These are phyloP conservation scores for Fusarium pilosicola DNA, from an alignment of 2,329 filamentous ascomycete genomes.

Conservation along the genomic window DNA sequence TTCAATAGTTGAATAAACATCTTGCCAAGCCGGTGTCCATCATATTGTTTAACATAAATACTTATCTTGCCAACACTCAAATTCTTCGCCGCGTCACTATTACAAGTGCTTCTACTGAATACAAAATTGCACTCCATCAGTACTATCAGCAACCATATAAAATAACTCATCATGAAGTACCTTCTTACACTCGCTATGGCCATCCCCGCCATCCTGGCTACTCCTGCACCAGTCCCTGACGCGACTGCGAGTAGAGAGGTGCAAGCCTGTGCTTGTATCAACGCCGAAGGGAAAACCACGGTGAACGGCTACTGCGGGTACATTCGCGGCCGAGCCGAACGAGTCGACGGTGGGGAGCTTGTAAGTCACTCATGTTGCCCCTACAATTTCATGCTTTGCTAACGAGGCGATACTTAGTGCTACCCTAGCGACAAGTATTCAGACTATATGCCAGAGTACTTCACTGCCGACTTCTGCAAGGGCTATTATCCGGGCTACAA, in stretches of 20 bases:
- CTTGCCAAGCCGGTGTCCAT: fast-evolving
- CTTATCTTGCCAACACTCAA: fast-evolving
- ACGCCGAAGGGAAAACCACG: fast-evolving
- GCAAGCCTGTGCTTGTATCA: neutral
- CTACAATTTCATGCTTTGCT: neutral
- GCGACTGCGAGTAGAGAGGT: neutral
- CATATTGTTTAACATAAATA: neutral
- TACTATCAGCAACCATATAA: fast-evolving
- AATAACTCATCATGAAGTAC: neutral
- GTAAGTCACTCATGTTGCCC: neutral
- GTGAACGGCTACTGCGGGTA: neutral
- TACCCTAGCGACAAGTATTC: neutral
- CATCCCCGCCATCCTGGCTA: neutral
- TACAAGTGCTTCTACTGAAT: fast-evolving
- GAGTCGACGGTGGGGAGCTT: neutral
- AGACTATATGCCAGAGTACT: neutral
- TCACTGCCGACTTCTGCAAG: neutral
- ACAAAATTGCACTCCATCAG: fast-evolving
- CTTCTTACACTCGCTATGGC: neutral
- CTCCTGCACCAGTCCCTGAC: neutral
- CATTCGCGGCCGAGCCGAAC: neutral
- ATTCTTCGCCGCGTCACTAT: fast-evolving
- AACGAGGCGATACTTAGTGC: neutral
- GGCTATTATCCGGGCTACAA: neutral
- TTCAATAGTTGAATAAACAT: neutral